These are phyloP conservation scores for Mikania micrantha DNA, from an alignment of 129 eudicot species.

Conservation along the genomic window DNA sequence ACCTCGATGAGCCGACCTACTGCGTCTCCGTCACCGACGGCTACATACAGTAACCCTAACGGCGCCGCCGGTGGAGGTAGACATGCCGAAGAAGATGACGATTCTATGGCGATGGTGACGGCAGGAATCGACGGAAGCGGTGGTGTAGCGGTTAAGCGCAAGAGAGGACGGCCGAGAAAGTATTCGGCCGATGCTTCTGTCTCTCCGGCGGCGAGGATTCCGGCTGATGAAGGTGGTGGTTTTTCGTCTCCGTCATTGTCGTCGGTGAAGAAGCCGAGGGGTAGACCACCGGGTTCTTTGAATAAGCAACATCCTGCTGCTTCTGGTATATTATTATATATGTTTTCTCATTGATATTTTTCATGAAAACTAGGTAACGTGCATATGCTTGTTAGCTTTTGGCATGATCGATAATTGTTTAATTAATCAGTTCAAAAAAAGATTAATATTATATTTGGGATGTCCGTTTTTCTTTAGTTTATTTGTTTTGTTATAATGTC, in stretches of 20 bases:
- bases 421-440: conserved; percentile 4
- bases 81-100: not conserved
- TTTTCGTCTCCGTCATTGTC: conserved; percentile 2
- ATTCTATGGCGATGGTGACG: conserved; percentile 6
- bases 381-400: conserved; percentile 16
- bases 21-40: conserved; percentile 4
- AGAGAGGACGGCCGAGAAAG: conserved; percentile 51
- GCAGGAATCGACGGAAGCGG: not conserved
- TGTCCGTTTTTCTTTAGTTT: not conserved
- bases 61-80: not conserved
- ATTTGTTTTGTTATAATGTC: conserved; percentile 6
- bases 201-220: not conserved
- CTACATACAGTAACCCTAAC: conserved; percentile 15
- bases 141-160: conserved; percentile 17
- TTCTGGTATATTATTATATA: conserved; percentile 21
- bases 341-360: not conserved
- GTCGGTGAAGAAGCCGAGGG: conserved; percentile 31
- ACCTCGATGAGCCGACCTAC: conserved; percentile 21
- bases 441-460: conserved; percentile 22
- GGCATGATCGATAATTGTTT: conserved; percentile 8
- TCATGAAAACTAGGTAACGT: conserved; percentile 6
- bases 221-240: not conserved
- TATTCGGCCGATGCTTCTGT: conserved; percentile 22
- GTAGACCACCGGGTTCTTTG: conserved; percentile 42
- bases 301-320: conserved; percentile 19